Evolutionary conservation across 2,329 filamentous ascomycete species (phyloP).

Genomic region (Orbilia ellipsospora): DNA sequence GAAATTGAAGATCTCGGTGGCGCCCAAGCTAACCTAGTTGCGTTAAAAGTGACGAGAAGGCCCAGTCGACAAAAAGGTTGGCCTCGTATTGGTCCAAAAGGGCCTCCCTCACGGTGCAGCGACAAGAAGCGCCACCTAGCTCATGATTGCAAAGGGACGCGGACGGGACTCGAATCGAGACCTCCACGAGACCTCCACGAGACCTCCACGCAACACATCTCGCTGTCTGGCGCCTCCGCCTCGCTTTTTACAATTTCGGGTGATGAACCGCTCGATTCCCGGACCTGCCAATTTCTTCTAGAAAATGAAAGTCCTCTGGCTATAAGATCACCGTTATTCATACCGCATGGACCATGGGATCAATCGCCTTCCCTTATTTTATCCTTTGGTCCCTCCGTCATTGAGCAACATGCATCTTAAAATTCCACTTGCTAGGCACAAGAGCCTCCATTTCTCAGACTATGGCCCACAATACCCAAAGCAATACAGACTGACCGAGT

Average conservation of each 20-base stretch:
- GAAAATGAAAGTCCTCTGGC: constrained; percentile 27
- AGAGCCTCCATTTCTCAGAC: too few species aligned
- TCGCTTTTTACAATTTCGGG: not conserved
- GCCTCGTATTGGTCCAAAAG: constrained; percentile 29
- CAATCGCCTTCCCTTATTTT: constrained; percentile 6
- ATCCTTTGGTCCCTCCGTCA: too few species aligned
- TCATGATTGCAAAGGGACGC: constrained; percentile 1
- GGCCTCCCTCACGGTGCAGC: not conserved
- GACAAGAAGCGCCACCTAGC: constrained; percentile 51
- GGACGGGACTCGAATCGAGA: constrained; percentile 19
- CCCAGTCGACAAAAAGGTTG: constrained; percentile 8
- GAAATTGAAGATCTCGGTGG: constrained; percentile 47
- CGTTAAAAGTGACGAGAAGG: constrained; percentile 22
- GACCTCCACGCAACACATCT: constrained; percentile 53
- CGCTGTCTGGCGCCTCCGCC: constrained; percentile 9
- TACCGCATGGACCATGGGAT: constrained; percentile 34
- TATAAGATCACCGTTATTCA: constrained; percentile 49
- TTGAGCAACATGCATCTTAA: too few species aligned
- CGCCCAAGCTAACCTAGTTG: constrained; percentile 30
- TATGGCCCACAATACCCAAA: not conserved
- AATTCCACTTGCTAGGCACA: too few species aligned
- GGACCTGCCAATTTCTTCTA: constrained; percentile 49
- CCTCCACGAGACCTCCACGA: constrained; percentile 51
- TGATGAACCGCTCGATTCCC: constrained; percentile 7
- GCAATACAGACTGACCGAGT: not conserved